Evolutionary conservation across 2,329 filamentous ascomycete genomes (phyloP).

Genomic region (Aureobasidium subglaciale): DNA sequence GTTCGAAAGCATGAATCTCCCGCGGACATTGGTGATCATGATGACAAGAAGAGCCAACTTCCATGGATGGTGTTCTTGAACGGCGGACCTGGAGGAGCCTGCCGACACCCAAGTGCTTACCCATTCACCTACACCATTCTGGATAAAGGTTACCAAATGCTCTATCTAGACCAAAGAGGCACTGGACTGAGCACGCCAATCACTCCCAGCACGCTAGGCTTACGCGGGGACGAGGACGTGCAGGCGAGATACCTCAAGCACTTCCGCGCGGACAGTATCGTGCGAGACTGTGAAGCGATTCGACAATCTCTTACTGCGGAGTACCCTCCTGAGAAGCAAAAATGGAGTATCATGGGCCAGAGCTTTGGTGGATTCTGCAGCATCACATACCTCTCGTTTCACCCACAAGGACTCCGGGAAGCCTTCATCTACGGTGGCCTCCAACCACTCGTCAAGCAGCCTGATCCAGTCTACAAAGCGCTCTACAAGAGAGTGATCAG

Average conservation of each 20-base stretch:
- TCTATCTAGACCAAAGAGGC: conserved; percentile 86
- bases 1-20: conserved; percentile 60
- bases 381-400: conserved; percentile 76
- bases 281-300: conserved; percentile 82
- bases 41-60: conserved; percentile 41
- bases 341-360: conserved; percentile 84
- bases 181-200: conserved; percentile 80
- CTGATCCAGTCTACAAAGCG: conserved; percentile 68
- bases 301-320: conserved; percentile 65
- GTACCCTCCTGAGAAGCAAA: conserved; percentile 58
- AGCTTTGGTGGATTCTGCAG: conserved; percentile 86
- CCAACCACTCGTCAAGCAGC: conserved; percentile 62
- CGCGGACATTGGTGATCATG: conserved; percentile 43
- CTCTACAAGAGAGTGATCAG: conserved; percentile 62
- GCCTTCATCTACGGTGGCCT: conserved; percentile 78
- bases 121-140: conserved; percentile 64
- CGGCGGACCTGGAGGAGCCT: conserved; percentile 78
- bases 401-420: conserved; percentile 70
- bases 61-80: conserved; percentile 67
- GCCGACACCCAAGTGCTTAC: conserved; percentile 65
- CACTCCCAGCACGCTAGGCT: conserved; percentile 61
- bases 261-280: conserved; percentile 86
- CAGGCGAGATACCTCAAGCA: conserved; percentile 76
- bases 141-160: conserved; percentile 71
- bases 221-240: conserved; percentile 53